phyloP scores from a whole-genome alignment of 768 basidiomycete species.

The Cubamyces lactineus region DNA sequence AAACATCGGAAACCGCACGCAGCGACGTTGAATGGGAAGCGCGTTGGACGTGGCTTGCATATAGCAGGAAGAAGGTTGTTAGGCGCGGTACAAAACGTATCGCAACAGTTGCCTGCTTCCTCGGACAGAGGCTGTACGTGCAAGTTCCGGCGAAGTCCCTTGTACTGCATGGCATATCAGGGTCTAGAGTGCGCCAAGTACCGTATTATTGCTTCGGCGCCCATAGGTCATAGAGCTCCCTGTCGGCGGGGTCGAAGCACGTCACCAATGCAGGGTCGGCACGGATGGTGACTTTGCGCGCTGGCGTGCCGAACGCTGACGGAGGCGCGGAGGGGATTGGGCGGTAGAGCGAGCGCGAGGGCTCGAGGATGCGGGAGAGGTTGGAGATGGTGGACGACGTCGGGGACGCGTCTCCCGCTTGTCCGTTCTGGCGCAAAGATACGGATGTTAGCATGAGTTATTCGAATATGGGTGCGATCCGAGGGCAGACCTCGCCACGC shows the following conservation, averaged over 20 bases:
- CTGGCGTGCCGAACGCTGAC: conserved; percentile 32
- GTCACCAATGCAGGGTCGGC: conserved; percentile 69
- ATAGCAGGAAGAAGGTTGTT: no score
- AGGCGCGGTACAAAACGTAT: no score
- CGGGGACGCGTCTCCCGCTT: conserved; percentile 24
- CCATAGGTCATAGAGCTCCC: conserved; percentile 80
- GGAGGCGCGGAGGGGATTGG: conserved; percentile 16
- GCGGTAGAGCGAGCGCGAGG: conserved; percentile 19
- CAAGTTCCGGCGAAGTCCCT: no score
- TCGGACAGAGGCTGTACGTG: no score
- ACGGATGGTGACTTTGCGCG: conserved; percentile 50
- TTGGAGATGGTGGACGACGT: conserved; percentile 27
- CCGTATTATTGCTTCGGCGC: conserved; percentile 46
- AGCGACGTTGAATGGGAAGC: no score
- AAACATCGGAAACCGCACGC: neutral
- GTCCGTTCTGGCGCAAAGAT: neutral
- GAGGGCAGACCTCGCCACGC: conserved; percentile 13
- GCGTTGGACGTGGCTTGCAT: no score
- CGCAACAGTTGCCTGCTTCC: no score
- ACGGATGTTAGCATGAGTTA: no score
- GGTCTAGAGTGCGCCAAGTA: no score
- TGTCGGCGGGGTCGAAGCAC: conserved; percentile 76
- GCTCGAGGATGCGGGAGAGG: conserved; percentile 18
- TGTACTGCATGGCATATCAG: no score
- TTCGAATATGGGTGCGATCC: no score